Conservation (phyloP, 257 asterid genomes). For the Lantana camara region DNA sequence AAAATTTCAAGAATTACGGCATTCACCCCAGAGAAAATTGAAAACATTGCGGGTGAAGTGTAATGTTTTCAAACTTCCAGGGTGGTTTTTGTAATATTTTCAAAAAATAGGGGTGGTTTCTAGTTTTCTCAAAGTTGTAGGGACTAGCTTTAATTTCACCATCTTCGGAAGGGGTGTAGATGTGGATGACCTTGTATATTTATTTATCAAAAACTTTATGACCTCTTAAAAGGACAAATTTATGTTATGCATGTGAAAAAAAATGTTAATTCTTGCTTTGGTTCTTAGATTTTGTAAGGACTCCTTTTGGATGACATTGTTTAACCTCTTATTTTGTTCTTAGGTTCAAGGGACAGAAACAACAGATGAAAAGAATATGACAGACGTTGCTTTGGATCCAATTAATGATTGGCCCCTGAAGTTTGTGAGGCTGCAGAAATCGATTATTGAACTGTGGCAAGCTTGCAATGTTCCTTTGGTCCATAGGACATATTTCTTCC, state of each 20-base stretch:
- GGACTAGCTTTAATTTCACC: too few species aligned
- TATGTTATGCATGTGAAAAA: background rate
- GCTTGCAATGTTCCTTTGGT: conserved; percentile 63
- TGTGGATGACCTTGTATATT: too few species aligned
- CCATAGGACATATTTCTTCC: conserved; percentile 70
- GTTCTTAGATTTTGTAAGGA: conserved; percentile 2
- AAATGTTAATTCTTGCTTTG: background rate
- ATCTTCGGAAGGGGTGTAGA: too few species aligned
- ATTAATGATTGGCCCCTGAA: conserved; percentile 53
- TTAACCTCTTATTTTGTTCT: conserved; percentile 3
- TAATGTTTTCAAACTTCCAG: background rate
- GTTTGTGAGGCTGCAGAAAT: conserved; percentile 59
- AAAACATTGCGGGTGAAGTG: too few species aligned
- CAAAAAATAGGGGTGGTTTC: too few species aligned
- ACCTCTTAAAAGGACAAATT: too few species aligned
- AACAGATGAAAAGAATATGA: conserved; percentile 23
- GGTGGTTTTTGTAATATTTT: too few species aligned
- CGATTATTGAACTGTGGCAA: conserved; percentile 68
- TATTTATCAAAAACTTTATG: too few species aligned
- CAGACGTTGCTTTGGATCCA: conserved; percentile 36
- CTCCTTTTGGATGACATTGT: background rate
- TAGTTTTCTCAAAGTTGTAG: too few species aligned
- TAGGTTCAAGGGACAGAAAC: conserved; percentile 38
- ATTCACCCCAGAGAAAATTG: too few species aligned
- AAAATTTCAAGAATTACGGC: too few species aligned